phyloP scores from a whole-genome alignment of 1,284 basidiomycete genomes.

The Leccinum idahoense region DNA sequence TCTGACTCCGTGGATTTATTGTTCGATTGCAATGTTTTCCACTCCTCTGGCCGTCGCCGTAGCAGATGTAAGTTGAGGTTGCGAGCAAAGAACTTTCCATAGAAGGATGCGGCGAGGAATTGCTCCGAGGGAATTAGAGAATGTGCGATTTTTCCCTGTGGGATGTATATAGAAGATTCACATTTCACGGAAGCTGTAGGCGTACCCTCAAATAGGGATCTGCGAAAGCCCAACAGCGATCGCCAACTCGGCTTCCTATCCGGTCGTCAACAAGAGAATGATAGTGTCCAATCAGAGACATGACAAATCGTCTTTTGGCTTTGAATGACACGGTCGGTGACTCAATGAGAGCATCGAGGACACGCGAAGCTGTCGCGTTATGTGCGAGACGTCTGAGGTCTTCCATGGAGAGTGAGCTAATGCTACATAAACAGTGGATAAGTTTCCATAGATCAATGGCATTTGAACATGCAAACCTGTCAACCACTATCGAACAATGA shows the following conservation, averaged over 20 bases:
- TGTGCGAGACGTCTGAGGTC: conserved; percentile 66
- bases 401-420: conserved; percentile 54
- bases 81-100: conserved; percentile 81
- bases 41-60: conserved; percentile 74
- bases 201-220: conserved; percentile 86
- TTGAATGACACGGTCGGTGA: conserved; percentile 64
- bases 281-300: conserved; percentile 73
- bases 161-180: conserved; percentile 7
- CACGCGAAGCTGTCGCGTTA: conserved; percentile 71
- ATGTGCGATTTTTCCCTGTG: conserved; percentile 83
- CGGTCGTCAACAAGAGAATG: conserved; percentile 78
- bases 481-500: conserved; percentile 59
- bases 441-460: conserved; percentile 8
- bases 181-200: conserved; percentile 7
- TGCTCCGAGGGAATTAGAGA: conserved; percentile 71
- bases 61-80: conserved; percentile 78
- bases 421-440: conserved; percentile 35
- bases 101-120: conserved; percentile 68
- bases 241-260: conserved; percentile 83
- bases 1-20: conserved; percentile 12
- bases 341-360: conserved; percentile 76
- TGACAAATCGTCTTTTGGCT: conserved; percentile 66
- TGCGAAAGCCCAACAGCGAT: conserved; percentile 80
- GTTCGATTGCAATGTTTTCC: conserved; percentile 58
- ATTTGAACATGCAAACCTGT: conserved; percentile 47